phyloP scores from a whole-genome alignment of 2,329 filamentous ascomycete genomes.

The Sodiomyces alkalinus region DNA sequence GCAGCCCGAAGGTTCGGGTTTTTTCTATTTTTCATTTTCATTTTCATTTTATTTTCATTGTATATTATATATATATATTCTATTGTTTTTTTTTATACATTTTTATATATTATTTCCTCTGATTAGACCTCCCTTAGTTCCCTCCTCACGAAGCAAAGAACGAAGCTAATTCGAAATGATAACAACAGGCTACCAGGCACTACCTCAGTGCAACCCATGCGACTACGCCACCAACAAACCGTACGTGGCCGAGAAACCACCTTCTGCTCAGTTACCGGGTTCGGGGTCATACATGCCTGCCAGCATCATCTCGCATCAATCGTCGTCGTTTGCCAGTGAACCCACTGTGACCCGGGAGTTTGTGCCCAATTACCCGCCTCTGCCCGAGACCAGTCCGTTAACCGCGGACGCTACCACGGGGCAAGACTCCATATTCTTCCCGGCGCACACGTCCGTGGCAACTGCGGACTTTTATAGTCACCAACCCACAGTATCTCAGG shows the following conservation, averaged over 20 bases:
- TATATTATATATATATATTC: not conserved
- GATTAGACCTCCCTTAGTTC: no score
- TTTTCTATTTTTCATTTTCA: no score
- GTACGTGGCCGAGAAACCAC: conserved; percentile 15
- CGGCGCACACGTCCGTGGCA: conserved; percentile 6
- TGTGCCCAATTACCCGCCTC: conserved; percentile 19
- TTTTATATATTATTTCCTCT: no score
- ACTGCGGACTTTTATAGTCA: not conserved
- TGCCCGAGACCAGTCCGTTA: conserved; percentile 18
- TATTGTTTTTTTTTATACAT: no score
- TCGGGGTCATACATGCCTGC: conserved; percentile 9
- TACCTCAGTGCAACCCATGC: conserved; percentile 12
- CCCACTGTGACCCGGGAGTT: conserved; percentile 13
- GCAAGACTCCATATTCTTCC: conserved; percentile 26
- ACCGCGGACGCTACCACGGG: conserved; percentile 15
- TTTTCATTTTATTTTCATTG: conserved; percentile 1
- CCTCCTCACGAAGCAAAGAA: no score
- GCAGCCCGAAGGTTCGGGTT: conserved; percentile 18
- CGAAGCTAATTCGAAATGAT: no score
- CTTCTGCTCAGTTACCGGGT: conserved; percentile 7
- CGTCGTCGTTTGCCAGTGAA: conserved; percentile 15
- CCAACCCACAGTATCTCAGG: no score
- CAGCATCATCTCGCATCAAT: conserved; percentile 12
- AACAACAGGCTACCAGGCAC: conserved; percentile 20
- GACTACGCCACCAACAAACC: conserved; percentile 15